These are phyloP conservation scores for Citrus cavaleriei DNA, from an alignment of 345 rosid species.

Conservation along the genomic window DNA sequence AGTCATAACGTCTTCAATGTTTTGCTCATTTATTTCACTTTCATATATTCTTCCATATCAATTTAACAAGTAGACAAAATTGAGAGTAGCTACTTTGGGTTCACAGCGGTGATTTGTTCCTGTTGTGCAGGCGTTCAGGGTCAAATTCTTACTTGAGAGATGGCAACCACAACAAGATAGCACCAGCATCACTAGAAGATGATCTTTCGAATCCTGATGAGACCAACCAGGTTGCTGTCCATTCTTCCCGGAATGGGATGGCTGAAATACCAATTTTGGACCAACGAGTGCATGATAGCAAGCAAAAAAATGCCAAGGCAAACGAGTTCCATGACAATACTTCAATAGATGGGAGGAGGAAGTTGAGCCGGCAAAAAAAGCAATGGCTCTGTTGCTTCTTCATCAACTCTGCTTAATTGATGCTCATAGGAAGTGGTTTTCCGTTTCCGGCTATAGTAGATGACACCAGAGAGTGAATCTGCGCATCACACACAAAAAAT, in stretches of 20 bases:
- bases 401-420: not conserved
- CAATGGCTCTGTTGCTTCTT: slow-evolving; percentile 39
- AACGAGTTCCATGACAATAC: slow-evolving; percentile 16
- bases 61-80: not conserved
- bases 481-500: not conserved
- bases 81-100: too few relatives aligned
- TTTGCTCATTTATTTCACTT: not conserved
- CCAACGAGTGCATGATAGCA: not conserved
- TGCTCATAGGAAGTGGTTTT: not conserved
- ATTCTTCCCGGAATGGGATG: slow-evolving; percentile 7
- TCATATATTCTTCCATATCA: not conserved
- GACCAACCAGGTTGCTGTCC: slow-evolving; percentile 19
- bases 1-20: not conserved
- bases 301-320: not conserved
- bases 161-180: slow-evolving; percentile 51
- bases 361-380: slow-evolving; percentile 7
- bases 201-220: slow-evolving; percentile 7
- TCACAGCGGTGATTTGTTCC: not conserved
- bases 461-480: not conserved
- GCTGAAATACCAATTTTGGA: slow-evolving; percentile 3
- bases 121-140: slow-evolving; percentile 36
- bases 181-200: slow-evolving; percentile 49
- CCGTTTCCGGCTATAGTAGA: not conserved
- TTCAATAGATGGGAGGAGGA: slow-evolving; percentile 13
- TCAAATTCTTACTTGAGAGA: slow-evolving; percentile 48